A percentile compares a stretch with the other conserved stretches of the same genome.
These are phyloP conservation scores for Colletotrichum somersetense DNA, from an alignment of 2,329 filamentous ascomycete genomes.

Conservation along the genomic window DNA sequence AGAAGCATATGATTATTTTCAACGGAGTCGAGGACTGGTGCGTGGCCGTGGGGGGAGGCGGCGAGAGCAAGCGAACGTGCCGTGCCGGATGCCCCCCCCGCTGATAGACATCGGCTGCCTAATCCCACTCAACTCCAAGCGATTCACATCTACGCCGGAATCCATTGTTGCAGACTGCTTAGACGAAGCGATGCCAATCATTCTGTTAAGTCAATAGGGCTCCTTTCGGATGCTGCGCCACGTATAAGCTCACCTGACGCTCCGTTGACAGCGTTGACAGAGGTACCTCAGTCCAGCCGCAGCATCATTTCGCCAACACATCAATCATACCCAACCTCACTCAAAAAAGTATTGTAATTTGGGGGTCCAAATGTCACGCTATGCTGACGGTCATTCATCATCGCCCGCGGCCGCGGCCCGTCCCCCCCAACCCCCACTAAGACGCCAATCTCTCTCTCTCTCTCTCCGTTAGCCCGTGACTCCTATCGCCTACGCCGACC, in stretches of 20 bases:
- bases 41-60: background rate
- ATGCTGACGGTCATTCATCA: constrained; percentile 26
- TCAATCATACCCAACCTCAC: constrained; percentile 29
- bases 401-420: constrained; percentile 31
- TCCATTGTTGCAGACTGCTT: background rate
- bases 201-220: background rate
- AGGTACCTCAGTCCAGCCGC: constrained; percentile 31
- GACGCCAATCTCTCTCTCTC: background rate
- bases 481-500: background rate
- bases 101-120: constrained; percentile 17
- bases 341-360: background rate
- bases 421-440: constrained; percentile 25
- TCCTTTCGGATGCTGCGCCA: constrained; percentile 2
- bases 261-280: background rate
- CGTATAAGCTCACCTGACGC: constrained; percentile 17
- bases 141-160: background rate
- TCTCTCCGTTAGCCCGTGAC: constrained; percentile 19
- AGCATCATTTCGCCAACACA: constrained; percentile 34
- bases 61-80: background rate
- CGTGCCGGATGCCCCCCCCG: background rate
- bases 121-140: background rate
- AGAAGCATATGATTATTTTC: constrained; percentile 1
- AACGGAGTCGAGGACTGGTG: background rate
- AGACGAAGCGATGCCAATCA: background rate
- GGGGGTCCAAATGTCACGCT: constrained; percentile 30